Evolutionary conservation across 805 yeast genomes (phyloP).

Genomic region (Pichia insulana): DNA sequence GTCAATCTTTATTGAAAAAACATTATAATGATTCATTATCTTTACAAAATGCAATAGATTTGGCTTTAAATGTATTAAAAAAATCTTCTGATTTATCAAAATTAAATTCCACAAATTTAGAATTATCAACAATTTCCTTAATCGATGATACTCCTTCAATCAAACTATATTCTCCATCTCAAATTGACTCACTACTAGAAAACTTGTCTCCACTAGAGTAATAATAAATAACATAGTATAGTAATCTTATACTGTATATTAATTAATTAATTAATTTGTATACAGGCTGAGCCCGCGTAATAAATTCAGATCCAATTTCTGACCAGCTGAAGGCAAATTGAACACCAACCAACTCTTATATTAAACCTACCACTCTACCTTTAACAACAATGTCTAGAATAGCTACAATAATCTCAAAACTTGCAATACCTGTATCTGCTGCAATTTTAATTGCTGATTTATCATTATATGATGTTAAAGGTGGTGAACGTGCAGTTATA

Average conservation of each 20-base stretch:
- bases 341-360: too few relatives aligned
- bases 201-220: slow-evolving; percentile 14
- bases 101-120: slow-evolving; percentile 82
- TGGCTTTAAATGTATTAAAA: slow-evolving; percentile 84
- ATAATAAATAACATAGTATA: slow-evolving; percentile 63
- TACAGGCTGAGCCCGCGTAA: too few relatives aligned
- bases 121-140: slow-evolving; percentile 72
- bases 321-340: too few relatives aligned
- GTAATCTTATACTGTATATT: too few relatives aligned
- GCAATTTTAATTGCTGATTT: slow-evolving; percentile 67
- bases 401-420: slow-evolving; percentile 33
- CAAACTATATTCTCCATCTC: too few relatives aligned
- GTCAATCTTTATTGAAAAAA: slow-evolving; percentile 90
- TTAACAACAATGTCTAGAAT: slow-evolving; percentile 32
- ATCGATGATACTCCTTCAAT: slow-evolving; percentile 16
- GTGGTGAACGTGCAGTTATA: slow-evolving; percentile 92
- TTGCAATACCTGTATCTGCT: slow-evolving; percentile 67
- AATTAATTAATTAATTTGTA: too few relatives aligned
- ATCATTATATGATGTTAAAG: slow-evolving; percentile 89
- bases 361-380: background rate
- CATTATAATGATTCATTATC: slow-evolving; percentile 81
- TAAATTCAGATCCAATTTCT: too few relatives aligned
- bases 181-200: too few relatives aligned
- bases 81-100: slow-evolving; percentile 90
- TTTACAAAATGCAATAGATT: slow-evolving; percentile 67